These are phyloP conservation scores for Auricularia heimuer DNA, from an alignment of 768 basidiomycete genomes.

Conservation along the genomic window DNA sequence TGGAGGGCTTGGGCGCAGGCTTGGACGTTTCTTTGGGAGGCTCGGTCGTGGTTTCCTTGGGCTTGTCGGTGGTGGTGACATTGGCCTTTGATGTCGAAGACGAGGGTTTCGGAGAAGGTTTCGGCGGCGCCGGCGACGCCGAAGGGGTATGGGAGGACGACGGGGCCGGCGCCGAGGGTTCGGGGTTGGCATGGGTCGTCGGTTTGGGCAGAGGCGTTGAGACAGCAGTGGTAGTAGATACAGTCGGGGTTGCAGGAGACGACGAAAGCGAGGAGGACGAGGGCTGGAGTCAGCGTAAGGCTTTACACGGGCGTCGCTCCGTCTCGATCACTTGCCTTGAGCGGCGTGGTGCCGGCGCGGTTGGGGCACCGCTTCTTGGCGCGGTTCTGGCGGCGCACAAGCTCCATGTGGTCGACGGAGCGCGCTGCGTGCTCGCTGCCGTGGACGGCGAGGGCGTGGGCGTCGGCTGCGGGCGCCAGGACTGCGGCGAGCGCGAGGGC, in stretches of 20 bases:
- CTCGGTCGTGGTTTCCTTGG: not conserved
- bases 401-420: not conserved
- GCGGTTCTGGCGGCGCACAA: not conserved
- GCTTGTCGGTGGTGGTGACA: not conserved
- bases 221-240: not conserved
- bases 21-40: no score
- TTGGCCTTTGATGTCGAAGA: not conserved
- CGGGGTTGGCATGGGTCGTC: not conserved
- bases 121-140: not conserved
- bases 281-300: not conserved
- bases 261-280: not conserved
- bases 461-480: not conserved
- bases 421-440: not conserved
- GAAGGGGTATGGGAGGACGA: not conserved
- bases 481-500: not conserved
- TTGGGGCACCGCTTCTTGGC: not conserved
- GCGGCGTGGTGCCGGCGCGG: not conserved
- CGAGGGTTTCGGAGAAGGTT: not conserved
- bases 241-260: not conserved
- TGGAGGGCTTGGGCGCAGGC: not conserved
- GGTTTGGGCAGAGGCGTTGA: no score
- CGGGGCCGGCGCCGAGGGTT: not conserved
- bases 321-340: not conserved
- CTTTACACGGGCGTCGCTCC: not conserved
- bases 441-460: slow-evolving; percentile 1